These are phyloP conservation scores for Kluyveromyces sp. DNA, from an alignment of 1,139 yeast species.

Conservation along the genomic window DNA sequence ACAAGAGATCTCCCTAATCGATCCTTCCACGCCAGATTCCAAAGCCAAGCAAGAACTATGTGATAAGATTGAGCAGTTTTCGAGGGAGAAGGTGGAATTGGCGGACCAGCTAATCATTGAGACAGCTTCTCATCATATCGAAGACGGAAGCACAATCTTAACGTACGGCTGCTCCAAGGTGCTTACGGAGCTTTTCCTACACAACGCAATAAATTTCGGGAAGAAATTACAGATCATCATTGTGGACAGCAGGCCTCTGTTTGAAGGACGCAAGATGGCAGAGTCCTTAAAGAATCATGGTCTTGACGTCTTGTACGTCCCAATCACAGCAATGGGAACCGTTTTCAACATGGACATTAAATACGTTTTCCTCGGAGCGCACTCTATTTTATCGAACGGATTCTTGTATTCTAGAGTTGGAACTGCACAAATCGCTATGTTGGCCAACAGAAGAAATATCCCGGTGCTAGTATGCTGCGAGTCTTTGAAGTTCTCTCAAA, in stretches of 20 bases:
- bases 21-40: constrained; percentile 47
- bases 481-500: constrained; percentile 87
- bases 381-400: constrained; percentile 94
- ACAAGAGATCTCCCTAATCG: constrained; percentile 76
- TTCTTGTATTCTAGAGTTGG: constrained; percentile 91
- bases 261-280: constrained; percentile 82
- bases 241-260: constrained; percentile 92
- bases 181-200: constrained; percentile 64
- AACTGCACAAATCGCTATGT: constrained; percentile 87
- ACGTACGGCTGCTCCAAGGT: constrained; percentile 89
- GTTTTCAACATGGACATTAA: constrained; percentile 83
- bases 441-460: constrained; percentile 78
- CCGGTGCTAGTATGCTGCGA: constrained; percentile 96
- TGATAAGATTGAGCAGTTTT: constrained; percentile 69
- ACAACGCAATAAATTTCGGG: constrained; percentile 55
- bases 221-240: constrained; percentile 75
- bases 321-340: constrained; percentile 73
- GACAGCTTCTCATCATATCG: constrained; percentile 70
- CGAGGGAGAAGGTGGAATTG: constrained; percentile 76
- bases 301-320: constrained; percentile 63
- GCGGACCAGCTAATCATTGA: constrained; percentile 82
- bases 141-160: constrained; percentile 69
- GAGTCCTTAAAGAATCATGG: constrained; percentile 51
- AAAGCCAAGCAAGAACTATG: constrained; percentile 65
- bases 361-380: constrained; percentile 91